phyloP scores from a whole-genome alignment of 176 grass and related monocot species.

The Puccinellia tenuiflora region DNA sequence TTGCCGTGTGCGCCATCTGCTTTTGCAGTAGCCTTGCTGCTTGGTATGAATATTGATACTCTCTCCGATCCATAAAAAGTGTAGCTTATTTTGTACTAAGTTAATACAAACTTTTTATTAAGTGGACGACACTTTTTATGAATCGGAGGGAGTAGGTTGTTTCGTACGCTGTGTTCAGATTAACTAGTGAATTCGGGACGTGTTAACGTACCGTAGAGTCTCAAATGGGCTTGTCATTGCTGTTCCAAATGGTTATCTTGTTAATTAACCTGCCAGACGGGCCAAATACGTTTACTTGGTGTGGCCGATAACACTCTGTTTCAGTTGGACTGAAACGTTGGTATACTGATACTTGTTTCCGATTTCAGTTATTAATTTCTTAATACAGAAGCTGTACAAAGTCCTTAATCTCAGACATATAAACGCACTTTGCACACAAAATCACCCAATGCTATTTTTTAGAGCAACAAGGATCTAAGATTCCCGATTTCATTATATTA shows the following conservation, averaged over 20 bases:
- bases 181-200: not conserved
- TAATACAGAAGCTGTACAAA: too few relatives aligned
- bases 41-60: not conserved
- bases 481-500: too few relatives aligned
- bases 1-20: not conserved
- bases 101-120: too few relatives aligned
- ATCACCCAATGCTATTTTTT: too few relatives aligned
- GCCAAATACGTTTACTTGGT: not conserved
- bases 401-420: too few relatives aligned
- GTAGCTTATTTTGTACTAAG: too few relatives aligned
- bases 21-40: not conserved
- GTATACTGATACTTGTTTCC: not conserved
- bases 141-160: too few relatives aligned
- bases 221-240: not conserved
- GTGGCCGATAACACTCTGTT: not conserved
- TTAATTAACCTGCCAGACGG: not conserved
- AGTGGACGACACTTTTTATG: too few relatives aligned
- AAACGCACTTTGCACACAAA: too few relatives aligned
- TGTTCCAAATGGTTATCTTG: not conserved
- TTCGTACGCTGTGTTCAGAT: not conserved
- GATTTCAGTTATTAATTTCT: too few relatives aligned
- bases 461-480: not conserved
- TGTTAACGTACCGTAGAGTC: not conserved
- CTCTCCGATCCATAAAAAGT: too few relatives aligned
- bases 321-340: not conserved